These are phyloP conservation scores for Rhodosporidiobolus odoratus DNA, from an alignment of 768 basidiomycete genomes.

Conservation along the genomic window DNA sequence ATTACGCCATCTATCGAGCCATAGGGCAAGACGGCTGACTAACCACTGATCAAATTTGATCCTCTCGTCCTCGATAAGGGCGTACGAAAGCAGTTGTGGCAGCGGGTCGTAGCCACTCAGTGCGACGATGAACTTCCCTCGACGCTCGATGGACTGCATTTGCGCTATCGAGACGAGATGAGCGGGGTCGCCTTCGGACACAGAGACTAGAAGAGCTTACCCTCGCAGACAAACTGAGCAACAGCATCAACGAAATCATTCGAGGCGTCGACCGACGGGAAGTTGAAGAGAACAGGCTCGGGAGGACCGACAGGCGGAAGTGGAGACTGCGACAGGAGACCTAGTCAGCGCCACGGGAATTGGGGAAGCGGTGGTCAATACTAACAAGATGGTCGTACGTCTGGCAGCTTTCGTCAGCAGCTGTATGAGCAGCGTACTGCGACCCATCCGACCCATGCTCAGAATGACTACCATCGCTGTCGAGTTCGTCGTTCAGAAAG, in stretches of 20 bases:
- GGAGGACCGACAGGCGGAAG: conserved; percentile 47
- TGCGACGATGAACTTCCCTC: conserved; percentile 83
- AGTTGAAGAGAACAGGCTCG: conserved; percentile 67
- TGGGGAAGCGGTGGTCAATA: too few species aligned
- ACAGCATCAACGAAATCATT: conserved; percentile 60
- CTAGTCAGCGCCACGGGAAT: not conserved
- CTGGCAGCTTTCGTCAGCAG: conserved; percentile 3
- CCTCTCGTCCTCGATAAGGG: conserved; percentile 55
- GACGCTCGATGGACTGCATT: conserved; percentile 76
- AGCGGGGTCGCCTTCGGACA: rapidly evolving
- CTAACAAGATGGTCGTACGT: conserved; percentile 27
- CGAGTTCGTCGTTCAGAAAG: not conserved
- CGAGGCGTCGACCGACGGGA: conserved; percentile 49
- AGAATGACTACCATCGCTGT: conserved; percentile 13
- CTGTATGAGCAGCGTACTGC: not conserved
- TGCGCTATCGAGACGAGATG: conserved; percentile 54
- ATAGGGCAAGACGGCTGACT: conserved; percentile 35
- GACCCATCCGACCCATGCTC: not conserved
- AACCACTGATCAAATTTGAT: conserved; percentile 90
- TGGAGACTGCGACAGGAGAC: not conserved
- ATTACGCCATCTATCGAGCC: not conserved
- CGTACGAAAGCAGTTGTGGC: conserved; percentile 53
- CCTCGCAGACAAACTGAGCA: conserved; percentile 68
- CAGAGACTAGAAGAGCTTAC: not conserved
- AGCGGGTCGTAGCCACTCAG: conserved; percentile 78